phyloP scores from a whole-genome alignment of 1,284 basidiomycete species.

The Ceratobasidium theobromae region DNA sequence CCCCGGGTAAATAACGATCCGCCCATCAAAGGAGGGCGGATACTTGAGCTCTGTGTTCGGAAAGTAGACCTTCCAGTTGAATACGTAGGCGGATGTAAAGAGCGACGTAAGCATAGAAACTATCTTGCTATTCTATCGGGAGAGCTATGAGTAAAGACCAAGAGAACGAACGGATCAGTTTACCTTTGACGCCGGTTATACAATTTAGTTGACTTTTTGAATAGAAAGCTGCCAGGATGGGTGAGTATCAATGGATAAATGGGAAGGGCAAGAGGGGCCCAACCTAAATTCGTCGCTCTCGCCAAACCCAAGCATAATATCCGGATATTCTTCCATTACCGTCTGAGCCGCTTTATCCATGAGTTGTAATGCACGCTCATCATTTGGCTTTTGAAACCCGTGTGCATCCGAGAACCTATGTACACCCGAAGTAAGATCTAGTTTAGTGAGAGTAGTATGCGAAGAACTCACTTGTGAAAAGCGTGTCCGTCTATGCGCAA shows the following conservation, averaged over 20 bases:
- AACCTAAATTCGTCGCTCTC: conserved; percentile 98
- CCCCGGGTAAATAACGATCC: conserved; percentile 83
- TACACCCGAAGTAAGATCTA: not conserved
- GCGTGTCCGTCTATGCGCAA: conserved; percentile 91
- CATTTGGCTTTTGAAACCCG: conserved; percentile 88
- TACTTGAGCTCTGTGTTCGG: conserved; percentile 69
- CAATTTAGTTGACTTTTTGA: conserved; percentile 71
- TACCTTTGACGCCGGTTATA: conserved; percentile 79
- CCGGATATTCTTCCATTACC: conserved; percentile 80
- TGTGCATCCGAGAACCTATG: conserved; percentile 88
- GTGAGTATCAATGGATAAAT: not conserved
- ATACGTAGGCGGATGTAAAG: conserved; percentile 92
- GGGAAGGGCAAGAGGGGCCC: conserved; percentile 37
- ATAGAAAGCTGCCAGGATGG: conserved; percentile 67
- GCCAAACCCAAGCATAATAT: conserved; percentile 86
- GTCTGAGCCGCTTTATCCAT: conserved; percentile 90
- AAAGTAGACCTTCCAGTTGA: conserved; percentile 81
- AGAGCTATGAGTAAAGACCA: not conserved
- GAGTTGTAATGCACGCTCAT: conserved; percentile 78
- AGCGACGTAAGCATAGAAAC: conserved; percentile 84
- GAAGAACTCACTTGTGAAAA: conserved; percentile 75
- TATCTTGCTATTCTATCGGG: conserved; percentile 64
- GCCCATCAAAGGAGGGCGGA: conserved; percentile 90
- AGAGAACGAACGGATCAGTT: conserved; percentile 29
- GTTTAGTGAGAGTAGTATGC: conserved; percentile 19